Evolutionary conservation across 2,329 filamentous ascomycete genomes (phyloP).

Genomic region (Harringtonia aguacate): DNA sequence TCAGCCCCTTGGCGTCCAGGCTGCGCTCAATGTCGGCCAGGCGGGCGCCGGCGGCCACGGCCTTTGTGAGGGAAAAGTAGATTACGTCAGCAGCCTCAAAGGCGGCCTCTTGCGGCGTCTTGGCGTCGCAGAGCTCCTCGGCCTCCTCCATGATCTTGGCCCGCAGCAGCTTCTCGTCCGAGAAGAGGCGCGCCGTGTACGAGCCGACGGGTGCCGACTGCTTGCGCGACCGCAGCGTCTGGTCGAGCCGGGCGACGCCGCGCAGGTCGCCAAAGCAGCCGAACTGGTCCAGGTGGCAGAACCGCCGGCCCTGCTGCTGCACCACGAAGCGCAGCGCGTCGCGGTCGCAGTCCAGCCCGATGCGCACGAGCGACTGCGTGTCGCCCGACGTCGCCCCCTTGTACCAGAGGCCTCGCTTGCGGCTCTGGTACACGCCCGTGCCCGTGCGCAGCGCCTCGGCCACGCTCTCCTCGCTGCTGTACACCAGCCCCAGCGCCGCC

Average conservation of each 20-base stretch:
- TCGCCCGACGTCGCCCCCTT: constrained; percentile 94
- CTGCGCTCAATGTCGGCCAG: constrained; percentile 86
- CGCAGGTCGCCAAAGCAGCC: constrained; percentile 83
- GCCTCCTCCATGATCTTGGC: constrained; percentile 99
- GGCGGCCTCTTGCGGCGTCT: constrained; percentile 56
- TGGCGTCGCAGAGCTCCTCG: constrained; percentile 83
- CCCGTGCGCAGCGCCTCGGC: constrained; percentile 71
- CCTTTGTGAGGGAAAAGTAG: constrained; percentile 91
- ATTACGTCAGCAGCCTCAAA: constrained; percentile 93
- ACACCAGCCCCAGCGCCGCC: constrained; percentile 77
- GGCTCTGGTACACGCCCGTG: constrained; percentile 84
- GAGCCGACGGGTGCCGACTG: constrained; percentile 75
- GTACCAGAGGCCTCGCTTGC: constrained; percentile 91
- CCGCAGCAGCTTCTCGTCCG: constrained; percentile 75
- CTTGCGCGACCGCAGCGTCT: constrained; percentile 76
- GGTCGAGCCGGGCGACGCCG: constrained; percentile 75
- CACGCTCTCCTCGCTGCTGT: constrained; percentile 87
- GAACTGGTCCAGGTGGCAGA: constrained; percentile 87
- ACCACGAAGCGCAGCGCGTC: constrained; percentile 89
- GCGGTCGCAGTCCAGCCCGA: constrained; percentile 85
- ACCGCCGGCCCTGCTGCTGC: constrained; percentile 74
- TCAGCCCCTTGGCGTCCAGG: constrained; percentile 87
- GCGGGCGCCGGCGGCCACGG: constrained; percentile 71
- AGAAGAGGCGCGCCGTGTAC: constrained; percentile 89
- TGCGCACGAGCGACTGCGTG: constrained; percentile 75